Base-by-base conservation (phyloP, 1,284 basidiomycete species). In the Cutaneotrichosporon spelunceum region DNA sequence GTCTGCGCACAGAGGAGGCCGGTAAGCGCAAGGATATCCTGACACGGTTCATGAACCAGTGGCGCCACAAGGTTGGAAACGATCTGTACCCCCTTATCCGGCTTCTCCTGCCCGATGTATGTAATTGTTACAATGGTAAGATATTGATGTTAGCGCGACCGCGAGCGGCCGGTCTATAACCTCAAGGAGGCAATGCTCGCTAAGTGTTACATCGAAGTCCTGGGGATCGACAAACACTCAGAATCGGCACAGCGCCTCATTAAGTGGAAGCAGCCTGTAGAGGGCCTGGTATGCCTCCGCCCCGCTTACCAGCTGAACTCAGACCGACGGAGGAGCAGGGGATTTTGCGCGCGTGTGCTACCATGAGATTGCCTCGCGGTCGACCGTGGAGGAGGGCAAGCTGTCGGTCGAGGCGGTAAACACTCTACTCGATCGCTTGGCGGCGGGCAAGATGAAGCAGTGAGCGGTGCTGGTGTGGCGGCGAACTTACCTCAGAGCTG, bases 141-240 rank as follows among this genome's bases (percentile, higher is more conserved):
- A 24, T 50, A 57, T 21, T 53, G 49, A 55, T 53, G 21, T 33
- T 13, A 96, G 92, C 89, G 91, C 84, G 93, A 97, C 74, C 84
- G 88, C 36, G 91, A 95, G 67, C 85, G 93, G 55, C 84, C 90
- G 0, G 87, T 92, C 0, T 97, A 96, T 77, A 90, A 90, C 10
- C 77, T 95, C 66, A 96, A 96, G 75, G 94, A 97, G 80, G 88
- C 89, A 77, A 89, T 89, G 70, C 81, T 97, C 2, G 92, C 92
- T 3, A 93, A 91, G 77, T 86, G 85, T 11, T 94, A 93, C 73
- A 91, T 93, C 78, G 88, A 89, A 64, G 83, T 93, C 0, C 88
- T 97, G 44, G 90, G 90, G 0, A 81, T 97, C 1, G 86, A 88
- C 53, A 84, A 80, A 72, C 86, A 86, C 72, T 88, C 89, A 60